Percentiles rank a stretch among this genome's conserved stretches.
These are phyloP conservation scores for Fonsecaea monophora DNA, from an alignment of 2,329 filamentous ascomycete genomes.

Conservation along the genomic window DNA sequence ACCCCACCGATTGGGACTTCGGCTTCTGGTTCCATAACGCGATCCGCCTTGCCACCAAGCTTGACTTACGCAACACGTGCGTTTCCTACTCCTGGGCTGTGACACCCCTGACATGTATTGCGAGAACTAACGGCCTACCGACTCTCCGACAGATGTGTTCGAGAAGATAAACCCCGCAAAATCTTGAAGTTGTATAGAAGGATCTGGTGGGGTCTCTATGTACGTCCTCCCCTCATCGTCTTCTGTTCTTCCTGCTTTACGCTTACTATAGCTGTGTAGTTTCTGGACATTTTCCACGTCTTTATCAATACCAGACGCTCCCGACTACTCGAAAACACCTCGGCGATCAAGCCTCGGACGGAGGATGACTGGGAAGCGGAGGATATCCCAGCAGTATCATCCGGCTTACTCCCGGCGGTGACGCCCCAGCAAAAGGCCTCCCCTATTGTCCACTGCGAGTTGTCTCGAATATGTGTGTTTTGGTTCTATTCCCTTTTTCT, in stretches of 20 bases:
- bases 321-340: constrained; percentile 38
- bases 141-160: constrained; percentile 37
- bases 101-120: constrained; percentile 28
- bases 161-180: constrained; percentile 39
- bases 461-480: constrained; percentile 39
- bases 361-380: constrained; percentile 41
- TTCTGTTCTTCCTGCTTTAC: constrained; percentile 35
- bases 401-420: constrained; percentile 36
- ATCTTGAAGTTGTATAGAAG: constrained; percentile 40
- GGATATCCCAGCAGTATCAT: constrained; percentile 35
- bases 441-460: constrained; percentile 39
- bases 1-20: constrained; percentile 38
- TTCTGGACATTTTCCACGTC: constrained; percentile 40
- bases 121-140: constrained; percentile 31
- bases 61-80: constrained; percentile 39
- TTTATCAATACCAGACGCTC: constrained; percentile 39
- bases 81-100: constrained; percentile 31
- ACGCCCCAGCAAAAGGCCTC: constrained; percentile 39
- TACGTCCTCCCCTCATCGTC: constrained; percentile 35
- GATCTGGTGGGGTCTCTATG: constrained; percentile 41
- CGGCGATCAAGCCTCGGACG: constrained; percentile 38
- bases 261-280: constrained; percentile 37
- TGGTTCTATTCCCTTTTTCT: constrained; percentile 28
- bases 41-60: constrained; percentile 39
- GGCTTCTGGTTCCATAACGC: constrained; percentile 41